These are phyloP conservation scores for Pseudocercospora musae DNA, from an alignment of 2,329 filamentous ascomycete genomes.

Conservation along the genomic window DNA sequence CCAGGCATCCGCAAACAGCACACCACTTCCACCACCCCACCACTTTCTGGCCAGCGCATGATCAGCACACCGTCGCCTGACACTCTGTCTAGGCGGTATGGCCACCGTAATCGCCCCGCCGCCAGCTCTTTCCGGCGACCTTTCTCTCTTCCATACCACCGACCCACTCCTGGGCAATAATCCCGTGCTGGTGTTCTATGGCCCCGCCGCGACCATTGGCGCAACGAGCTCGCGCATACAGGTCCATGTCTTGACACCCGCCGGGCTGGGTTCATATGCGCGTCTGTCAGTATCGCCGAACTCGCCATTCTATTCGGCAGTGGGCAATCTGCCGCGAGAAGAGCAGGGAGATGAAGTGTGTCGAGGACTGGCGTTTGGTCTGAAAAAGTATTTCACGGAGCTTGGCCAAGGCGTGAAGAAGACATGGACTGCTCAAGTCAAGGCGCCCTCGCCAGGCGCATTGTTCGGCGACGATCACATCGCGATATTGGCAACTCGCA, in stretches of 20 bases:
- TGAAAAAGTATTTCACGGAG: conserved; percentile 92
- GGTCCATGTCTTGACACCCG: conserved; percentile 84
- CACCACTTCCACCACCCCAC: not conserved
- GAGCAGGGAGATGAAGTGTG: conserved; percentile 94
- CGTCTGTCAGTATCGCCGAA: conserved; percentile 91
- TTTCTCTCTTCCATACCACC: conserved; percentile 84
- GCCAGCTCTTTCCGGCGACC: conserved; percentile 71
- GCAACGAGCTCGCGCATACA: conserved; percentile 93
- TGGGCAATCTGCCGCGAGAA: conserved; percentile 84
- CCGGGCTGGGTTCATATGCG: conserved; percentile 83
- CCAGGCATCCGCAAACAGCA: not conserved
- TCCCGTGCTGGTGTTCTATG: conserved; percentile 86
- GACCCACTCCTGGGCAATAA: conserved; percentile 79
- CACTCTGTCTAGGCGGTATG: conserved; percentile 54
- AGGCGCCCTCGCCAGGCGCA: conserved; percentile 55
- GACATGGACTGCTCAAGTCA: conserved; percentile 58
- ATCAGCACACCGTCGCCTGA: conserved; percentile 2
- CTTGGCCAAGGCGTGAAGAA: conserved; percentile 73
- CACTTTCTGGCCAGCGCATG: not conserved
- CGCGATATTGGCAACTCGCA: conserved; percentile 79
- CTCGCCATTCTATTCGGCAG: conserved; percentile 84
- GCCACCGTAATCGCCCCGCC: conserved; percentile 77
- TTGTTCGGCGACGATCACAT: conserved; percentile 92
- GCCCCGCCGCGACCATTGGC: conserved; percentile 70
- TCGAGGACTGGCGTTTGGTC: conserved; percentile 83